phyloP scores from a whole-genome alignment of 805 yeast genomes.

The Vanderwaltozyma tropicalis region DNA sequence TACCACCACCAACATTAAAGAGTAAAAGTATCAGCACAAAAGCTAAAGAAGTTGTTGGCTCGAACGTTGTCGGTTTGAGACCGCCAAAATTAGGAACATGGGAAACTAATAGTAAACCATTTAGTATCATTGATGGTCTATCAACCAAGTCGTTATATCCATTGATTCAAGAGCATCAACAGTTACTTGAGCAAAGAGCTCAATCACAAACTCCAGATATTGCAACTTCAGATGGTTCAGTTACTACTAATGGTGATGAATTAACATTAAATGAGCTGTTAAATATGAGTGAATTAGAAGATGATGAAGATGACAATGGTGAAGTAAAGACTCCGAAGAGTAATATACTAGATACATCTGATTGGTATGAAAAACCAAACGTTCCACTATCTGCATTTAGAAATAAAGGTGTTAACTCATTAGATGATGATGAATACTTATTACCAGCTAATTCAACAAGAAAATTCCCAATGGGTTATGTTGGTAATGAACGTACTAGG shows the following conservation, averaged over 20 bases:
- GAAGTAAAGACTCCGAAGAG: constrained; percentile 27
- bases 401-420: constrained; percentile 49
- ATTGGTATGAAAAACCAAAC: constrained; percentile 34
- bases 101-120: constrained; percentile 76
- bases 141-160: constrained; percentile 76
- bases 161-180: constrained; percentile 28
- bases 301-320: constrained; percentile 48
- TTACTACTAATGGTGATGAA: constrained; percentile 24
- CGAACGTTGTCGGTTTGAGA: constrained; percentile 71
- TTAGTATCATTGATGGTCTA: constrained; percentile 89
- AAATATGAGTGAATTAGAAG: constrained; percentile 81
- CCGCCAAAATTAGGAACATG: constrained; percentile 93
- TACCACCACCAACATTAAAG: constrained; percentile 57
- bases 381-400: constrained; percentile 88
- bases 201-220: constrained; percentile 17
- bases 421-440: constrained; percentile 26
- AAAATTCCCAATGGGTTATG: constrained; percentile 29
- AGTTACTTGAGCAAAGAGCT: constrained; percentile 15
- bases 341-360: constrained; percentile 26
- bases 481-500: constrained; percentile 28
- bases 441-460: constrained; percentile 21
- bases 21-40: constrained; percentile 56
- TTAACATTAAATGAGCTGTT: constrained; percentile 68
- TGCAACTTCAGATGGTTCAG: constrained; percentile 4
- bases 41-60: constrained; percentile 85